Base-by-base conservation (phyloP, 2,329 filamentous ascomycete species). In the Colletotrichum acutatum region DNA sequence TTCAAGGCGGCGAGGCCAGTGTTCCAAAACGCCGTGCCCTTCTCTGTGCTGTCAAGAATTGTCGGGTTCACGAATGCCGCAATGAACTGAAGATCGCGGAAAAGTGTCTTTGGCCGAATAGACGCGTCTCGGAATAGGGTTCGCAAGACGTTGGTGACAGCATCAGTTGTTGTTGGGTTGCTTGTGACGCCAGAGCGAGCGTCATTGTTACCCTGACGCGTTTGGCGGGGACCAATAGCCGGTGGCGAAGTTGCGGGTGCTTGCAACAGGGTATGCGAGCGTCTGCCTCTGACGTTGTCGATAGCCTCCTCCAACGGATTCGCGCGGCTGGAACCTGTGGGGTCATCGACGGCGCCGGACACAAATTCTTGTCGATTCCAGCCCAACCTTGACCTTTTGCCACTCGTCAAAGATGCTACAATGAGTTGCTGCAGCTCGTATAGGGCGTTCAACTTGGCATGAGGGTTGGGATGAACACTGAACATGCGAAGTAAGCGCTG, bases 401-500 rank as follows among this genome's bases (percentile, higher is more conserved):
- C 78, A 53, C 74, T 83, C 3, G 81, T 80, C 30, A 80, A 74
- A 0, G 93, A 96, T 1, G 94, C 93, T 30, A 94, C 86, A 69
- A 97, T 94, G 58, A 99, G 88, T 54, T 93, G 90, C 78, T 97
- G 92, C 5, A 99, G 87, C 80, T 98, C 95, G 74, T 93, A 91
- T 5, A 98, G 86, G 0, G 94, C 93, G 75, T 93, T 92, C 14
- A 99, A 88, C 82, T 99, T 99, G 26, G 90, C 89, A 76, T 93
- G 93, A 0, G 97, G 97, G 79, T 97, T 97, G 0, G 94, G 94
- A 76, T 97, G 94, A 4, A 95, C 94, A 54, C 94, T 95, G 77
- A 99, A 97, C 84, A 95, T 95, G 75, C 91, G 91, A 37, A 98
- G 86, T 1, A 98, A 86, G 14, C 92, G 91, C 76, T 91, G 88